Percentiles rank a stretch among this genome's conserved stretches.
Evolutionary conservation across 345 rosid genomes (phyloP).

Genomic region (Turritis glabra): DNA sequence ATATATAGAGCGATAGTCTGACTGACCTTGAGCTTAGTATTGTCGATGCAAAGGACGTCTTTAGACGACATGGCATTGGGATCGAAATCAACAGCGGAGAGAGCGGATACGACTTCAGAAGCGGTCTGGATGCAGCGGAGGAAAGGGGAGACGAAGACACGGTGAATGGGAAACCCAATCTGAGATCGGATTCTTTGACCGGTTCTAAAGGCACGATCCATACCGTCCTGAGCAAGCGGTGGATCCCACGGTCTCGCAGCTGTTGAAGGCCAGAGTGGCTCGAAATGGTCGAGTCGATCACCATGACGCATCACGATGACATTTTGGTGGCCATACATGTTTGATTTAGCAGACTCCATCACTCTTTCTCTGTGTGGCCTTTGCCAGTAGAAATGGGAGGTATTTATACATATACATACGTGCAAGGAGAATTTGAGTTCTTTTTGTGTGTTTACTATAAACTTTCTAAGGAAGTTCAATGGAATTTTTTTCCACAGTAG

Average conservation of each 20-base stretch:
- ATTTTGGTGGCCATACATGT: constrained; percentile 44
- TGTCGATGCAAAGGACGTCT: constrained; percentile 35
- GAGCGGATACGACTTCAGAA: constrained; percentile 48
- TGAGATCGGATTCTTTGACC: constrained; percentile 51
- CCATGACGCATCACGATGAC: constrained; percentile 90
- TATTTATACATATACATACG: not conserved
- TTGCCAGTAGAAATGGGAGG: not conserved
- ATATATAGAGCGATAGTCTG: not conserved
- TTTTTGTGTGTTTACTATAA: not conserved
- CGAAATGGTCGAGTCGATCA: constrained; percentile 65
- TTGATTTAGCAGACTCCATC: constrained; percentile 25
- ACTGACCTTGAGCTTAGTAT: constrained; percentile 65
- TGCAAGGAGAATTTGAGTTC: not conserved
- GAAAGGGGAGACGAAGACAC: constrained; percentile 82
- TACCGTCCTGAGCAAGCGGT: constrained; percentile 53
- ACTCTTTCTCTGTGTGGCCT: constrained; percentile 14
- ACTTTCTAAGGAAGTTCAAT: not conserved
- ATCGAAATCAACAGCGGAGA: constrained; percentile 42
- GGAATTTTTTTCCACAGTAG: not conserved
- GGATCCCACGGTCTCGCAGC: constrained; percentile 86
- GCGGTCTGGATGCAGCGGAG: constrained; percentile 87
- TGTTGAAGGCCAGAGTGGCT: constrained; percentile 49
- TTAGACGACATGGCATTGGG: constrained; percentile 32
- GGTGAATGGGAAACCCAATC: constrained; percentile 60
- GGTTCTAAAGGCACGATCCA: constrained; percentile 48